Conservation (phyloP, 2,329 filamentous ascomycete genomes). For the Neofusicoccum ribis region DNA sequence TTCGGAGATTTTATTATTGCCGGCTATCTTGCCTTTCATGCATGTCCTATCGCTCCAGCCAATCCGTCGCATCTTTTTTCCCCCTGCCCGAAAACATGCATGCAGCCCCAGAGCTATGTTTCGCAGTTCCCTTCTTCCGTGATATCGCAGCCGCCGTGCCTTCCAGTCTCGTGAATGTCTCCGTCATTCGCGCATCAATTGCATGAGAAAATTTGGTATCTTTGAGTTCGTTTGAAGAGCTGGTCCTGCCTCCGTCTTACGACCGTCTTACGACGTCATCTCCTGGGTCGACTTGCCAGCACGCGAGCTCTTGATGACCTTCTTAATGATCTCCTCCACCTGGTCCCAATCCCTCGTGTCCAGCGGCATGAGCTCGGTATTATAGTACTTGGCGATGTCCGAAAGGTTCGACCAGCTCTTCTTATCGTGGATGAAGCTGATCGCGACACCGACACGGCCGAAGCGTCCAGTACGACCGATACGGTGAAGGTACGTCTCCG, state of each 20-base stretch:
- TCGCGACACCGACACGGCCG: constrained; percentile 91
- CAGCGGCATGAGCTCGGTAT: constrained; percentile 77
- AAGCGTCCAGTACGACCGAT: constrained; percentile 97
- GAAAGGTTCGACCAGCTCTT: constrained; percentile 77
- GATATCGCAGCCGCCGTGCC: neutral
- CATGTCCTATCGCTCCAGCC: neutral
- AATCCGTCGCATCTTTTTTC: neutral
- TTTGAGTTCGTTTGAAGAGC: neutral
- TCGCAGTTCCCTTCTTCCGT: neutral
- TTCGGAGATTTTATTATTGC: neutral
- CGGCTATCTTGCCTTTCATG: neutral
- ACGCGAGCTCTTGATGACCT: constrained; percentile 48
- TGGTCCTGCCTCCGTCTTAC: neutral
- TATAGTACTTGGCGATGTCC: constrained; percentile 77
- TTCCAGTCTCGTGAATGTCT: neutral
- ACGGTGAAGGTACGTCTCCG: constrained; percentile 95
- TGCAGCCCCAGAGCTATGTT: neutral
- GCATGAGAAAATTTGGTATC: constrained; percentile 7
- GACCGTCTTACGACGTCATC: constrained; percentile 31
- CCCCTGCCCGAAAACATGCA: neutral
- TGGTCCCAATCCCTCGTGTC: constrained; percentile 88
- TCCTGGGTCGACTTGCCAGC: constrained; percentile 43
- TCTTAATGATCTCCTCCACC: constrained; percentile 80
- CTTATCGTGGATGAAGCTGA: constrained; percentile 89
- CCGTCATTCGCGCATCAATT: neutral